phyloP scores from a whole-genome alignment of 23 red algal genomes.

The Chondrus crispus region DNA sequence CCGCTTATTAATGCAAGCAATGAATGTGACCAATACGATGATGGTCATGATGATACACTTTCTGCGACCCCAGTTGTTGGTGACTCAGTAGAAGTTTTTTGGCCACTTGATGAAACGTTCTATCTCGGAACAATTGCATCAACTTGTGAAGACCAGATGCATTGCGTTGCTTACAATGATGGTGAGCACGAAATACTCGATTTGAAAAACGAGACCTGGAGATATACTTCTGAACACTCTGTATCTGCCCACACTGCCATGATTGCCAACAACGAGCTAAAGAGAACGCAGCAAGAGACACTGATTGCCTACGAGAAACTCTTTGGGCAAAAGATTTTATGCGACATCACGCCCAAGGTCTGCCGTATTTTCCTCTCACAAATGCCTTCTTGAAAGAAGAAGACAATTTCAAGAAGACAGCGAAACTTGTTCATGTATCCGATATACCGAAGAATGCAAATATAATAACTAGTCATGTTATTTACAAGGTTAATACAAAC shows the following conservation, averaged over 20 bases:
- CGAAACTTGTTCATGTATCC: background rate
- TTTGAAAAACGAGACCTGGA: background rate
- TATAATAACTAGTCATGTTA: background rate
- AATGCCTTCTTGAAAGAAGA: background rate
- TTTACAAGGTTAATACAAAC: background rate
- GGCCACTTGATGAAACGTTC: background rate
- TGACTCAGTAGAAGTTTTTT: background rate
- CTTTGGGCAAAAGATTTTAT: background rate
- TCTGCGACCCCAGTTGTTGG: background rate
- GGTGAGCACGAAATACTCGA: background rate
- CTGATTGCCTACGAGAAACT: background rate
- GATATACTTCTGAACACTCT: background rate
- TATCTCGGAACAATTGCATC: background rate
- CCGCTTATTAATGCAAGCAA: too few species aligned
- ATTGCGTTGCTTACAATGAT: background rate
- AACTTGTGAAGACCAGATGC: background rate
- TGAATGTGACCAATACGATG: too few species aligned
- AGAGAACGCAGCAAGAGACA: background rate
- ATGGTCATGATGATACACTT: background rate
- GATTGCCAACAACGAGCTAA: background rate
- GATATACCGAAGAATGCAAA: background rate
- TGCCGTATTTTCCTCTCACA: background rate
- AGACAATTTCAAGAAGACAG: background rate
- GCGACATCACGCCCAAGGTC: background rate
- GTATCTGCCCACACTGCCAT: background rate